Conservation (phyloP, 306 rosid genomes). For the Cucurbita pepo region DNA sequence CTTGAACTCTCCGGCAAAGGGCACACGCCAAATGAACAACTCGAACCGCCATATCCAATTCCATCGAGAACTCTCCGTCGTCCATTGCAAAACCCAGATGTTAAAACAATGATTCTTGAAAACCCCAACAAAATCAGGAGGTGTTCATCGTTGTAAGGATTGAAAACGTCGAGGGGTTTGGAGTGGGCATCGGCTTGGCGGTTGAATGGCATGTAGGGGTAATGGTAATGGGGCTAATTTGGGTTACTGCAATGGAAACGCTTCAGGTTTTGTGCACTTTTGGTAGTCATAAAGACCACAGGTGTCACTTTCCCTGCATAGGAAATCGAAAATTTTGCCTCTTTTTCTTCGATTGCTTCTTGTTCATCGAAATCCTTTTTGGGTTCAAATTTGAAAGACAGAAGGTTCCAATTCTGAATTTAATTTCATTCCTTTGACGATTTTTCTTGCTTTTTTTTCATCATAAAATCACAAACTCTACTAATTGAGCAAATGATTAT, state of each 20-base stretch:
- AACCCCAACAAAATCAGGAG: slow-evolving; percentile 12
- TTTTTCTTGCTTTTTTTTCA: too few relatives aligned
- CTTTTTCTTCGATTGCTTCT: neutral
- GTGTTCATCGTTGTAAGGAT: slow-evolving; percentile 7
- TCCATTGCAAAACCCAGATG: slow-evolving; percentile 40
- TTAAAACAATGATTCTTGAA: neutral
- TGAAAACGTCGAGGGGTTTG: neutral
- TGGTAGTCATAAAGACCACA: neutral
- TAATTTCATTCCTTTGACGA: neutral
- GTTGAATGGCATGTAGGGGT: neutral
- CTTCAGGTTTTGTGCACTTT: neutral
- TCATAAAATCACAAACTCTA: too few relatives aligned
- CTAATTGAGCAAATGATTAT: too few relatives aligned
- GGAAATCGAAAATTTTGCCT: neutral
- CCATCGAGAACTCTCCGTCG: slow-evolving; percentile 32
- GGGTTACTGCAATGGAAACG: neutral
- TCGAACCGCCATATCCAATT: slow-evolving; percentile 72
- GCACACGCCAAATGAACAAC: slow-evolving; percentile 76
- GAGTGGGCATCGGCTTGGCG: neutral
- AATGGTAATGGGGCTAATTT: neutral
- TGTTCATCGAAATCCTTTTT: neutral
- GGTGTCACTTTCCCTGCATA: neutral
- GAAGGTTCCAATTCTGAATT: neutral
- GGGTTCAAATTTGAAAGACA: neutral
- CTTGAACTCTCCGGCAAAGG: slow-evolving; percentile 65